A percentile compares a stretch with the other conserved stretches of the same genome.
These are phyloP conservation scores for Cryptococcus sp. DNA, from an alignment of 1,284 basidiomycete species.

Conservation along the genomic window DNA sequence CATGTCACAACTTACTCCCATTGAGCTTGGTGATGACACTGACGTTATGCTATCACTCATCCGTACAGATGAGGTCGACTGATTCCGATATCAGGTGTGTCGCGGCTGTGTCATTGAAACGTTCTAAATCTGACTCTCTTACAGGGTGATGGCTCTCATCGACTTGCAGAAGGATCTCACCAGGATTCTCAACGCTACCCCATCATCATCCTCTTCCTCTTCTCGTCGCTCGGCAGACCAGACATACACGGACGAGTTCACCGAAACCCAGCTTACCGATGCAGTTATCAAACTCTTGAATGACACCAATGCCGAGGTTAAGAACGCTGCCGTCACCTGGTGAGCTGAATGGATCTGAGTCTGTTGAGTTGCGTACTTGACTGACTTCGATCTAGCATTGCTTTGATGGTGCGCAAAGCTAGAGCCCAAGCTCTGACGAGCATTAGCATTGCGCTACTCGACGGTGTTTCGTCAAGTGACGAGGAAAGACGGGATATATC, in stretches of 20 bases:
- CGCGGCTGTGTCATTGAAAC: not conserved
- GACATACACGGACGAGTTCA: conserved; percentile 67
- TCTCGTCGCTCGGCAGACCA: conserved; percentile 13
- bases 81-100: conserved; percentile 47
- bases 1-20: conserved; percentile 8
- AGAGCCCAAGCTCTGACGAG: conserved; percentile 73
- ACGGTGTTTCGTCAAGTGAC: conserved; percentile 31
- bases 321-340: conserved; percentile 97
- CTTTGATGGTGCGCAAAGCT: conserved; percentile 38
- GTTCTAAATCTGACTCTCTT: conserved; percentile 1
- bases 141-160: conserved; percentile 90
- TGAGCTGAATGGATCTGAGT: conserved; percentile 40
- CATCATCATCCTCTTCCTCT: conserved; percentile 50
- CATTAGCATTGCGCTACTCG: conserved; percentile 68
- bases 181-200: conserved; percentile 63
- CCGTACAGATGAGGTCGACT: conserved; percentile 40
- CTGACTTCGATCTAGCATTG: conserved; percentile 20
- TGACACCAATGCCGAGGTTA: conserved; percentile 96
- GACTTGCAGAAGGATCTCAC: conserved; percentile 86
- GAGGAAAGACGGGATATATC: conserved; percentile 75
- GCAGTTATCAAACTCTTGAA: conserved; percentile 81
- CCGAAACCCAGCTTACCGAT: conserved; percentile 76
- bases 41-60: conserved; percentile 1
- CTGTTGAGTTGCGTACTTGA: not conserved
- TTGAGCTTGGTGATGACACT: conserved; percentile 3